phyloP scores from a whole-genome alignment of 805 yeast genomes.

The Myxozyma vanderwaltii region DNA sequence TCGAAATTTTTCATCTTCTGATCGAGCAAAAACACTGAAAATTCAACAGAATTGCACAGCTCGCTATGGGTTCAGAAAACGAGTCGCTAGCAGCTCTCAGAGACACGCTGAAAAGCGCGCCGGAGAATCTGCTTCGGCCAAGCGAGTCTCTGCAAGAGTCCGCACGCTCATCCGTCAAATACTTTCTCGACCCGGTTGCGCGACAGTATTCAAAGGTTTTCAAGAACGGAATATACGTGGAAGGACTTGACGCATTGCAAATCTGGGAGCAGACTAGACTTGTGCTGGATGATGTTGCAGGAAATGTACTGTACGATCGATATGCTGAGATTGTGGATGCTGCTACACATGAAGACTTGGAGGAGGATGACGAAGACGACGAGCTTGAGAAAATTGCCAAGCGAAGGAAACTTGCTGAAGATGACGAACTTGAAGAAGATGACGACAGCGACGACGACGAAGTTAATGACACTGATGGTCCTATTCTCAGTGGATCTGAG shows the following conservation, averaged over 20 bases:
- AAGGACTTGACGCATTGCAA: slow-evolving; percentile 86
- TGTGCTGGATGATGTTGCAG: slow-evolving; percentile 76
- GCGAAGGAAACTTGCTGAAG: slow-evolving; percentile 31
- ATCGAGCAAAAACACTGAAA: background rate
- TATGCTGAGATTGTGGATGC: slow-evolving; percentile 51
- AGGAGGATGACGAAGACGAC: slow-evolving; percentile 34
- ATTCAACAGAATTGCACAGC: background rate
- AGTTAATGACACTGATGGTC: background rate
- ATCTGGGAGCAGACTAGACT: slow-evolving; percentile 92
- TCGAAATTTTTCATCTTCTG: background rate
- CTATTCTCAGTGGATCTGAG: background rate
- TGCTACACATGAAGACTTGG: slow-evolving; percentile 43
- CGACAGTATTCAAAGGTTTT: slow-evolving; percentile 56
- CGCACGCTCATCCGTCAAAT: slow-evolving; percentile 45
- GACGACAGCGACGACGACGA: background rate
- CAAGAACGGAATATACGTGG: slow-evolving; percentile 72
- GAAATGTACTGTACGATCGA: slow-evolving; percentile 57
- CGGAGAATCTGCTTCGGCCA: slow-evolving; percentile 22
- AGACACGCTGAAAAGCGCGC: slow-evolving; percentile 9
- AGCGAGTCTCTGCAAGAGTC: slow-evolving; percentile 17
- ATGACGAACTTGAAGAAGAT: slow-evolving; percentile 33
- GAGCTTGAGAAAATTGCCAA: slow-evolving; percentile 26
- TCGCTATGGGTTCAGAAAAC: background rate
- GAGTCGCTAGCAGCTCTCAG: slow-evolving; percentile 1
- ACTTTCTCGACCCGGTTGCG: slow-evolving; percentile 61